phyloP scores from a whole-genome alignment of 305 asterid genomes.

The Fraxinus latifolia region DNA sequence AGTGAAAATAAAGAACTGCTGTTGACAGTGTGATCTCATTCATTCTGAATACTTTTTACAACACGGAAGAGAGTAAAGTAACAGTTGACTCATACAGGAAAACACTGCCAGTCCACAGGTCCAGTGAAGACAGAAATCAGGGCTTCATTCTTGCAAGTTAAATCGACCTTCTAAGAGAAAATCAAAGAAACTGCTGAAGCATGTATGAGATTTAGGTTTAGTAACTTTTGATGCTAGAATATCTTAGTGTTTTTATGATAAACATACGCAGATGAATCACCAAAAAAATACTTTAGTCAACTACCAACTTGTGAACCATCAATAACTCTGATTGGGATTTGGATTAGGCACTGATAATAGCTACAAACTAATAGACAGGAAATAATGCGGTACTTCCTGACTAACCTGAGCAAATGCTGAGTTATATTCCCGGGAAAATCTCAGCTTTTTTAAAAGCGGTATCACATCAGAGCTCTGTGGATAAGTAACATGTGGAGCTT shows the following conservation, averaged over 20 bases:
- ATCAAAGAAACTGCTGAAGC: slow-evolving; percentile 2
- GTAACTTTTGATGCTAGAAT: not conserved
- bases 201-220: not conserved
- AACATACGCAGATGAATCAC: not conserved
- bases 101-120: not conserved
- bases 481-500: slow-evolving; percentile 67
- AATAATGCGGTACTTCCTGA: slow-evolving; percentile 12
- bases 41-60: not conserved
- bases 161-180: not conserved
- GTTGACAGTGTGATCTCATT: not conserved
- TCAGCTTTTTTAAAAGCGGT: slow-evolving; percentile 78
- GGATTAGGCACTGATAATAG: slow-evolving; percentile 2
- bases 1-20: not conserved
- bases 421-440: slow-evolving; percentile 46
- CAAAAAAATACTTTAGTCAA: not conserved
- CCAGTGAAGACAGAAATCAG: not conserved
- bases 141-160: not conserved
- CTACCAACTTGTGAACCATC: not conserved
- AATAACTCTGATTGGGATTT: not conserved
- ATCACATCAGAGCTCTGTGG: slow-evolving; percentile 82
- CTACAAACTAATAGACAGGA: slow-evolving; percentile 22
- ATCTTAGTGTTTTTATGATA: not conserved
- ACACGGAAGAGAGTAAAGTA: not conserved
- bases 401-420: slow-evolving; percentile 90
- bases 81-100: not conserved